Base-by-base conservation (phyloP, 192 early-diverging fungal species). In the Podila minutissima region DNA sequence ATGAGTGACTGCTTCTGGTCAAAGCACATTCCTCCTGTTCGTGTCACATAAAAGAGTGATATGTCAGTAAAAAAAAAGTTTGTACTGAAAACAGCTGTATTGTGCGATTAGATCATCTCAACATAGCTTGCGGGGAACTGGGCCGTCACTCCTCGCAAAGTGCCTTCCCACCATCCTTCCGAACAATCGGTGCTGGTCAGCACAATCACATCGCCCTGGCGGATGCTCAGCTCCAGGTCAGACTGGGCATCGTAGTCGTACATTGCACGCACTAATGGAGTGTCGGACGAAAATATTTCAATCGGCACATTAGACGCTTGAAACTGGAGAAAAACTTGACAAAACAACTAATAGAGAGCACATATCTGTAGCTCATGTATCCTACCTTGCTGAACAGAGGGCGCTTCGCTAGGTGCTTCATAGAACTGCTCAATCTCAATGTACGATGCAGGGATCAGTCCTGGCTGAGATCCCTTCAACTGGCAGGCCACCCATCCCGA, bases 151-250 rank as follows among this genome's bases (percentile, higher is more conserved):
- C 87, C 87, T 67, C 48, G 26, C 50, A 37, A 37, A 64, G 50
- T 85, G 88, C 89, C 89, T 82, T 90, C 83, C 87, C 87, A 90
- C 89, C 89, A 90, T 3, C 88, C 88, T 26, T 82, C 79, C 22
- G 74, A 87, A 53, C 86, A 84, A 61, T 87, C 85, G 29, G 74
- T 83, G 33, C 83, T 86, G 5, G 82, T 87, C 7, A 90, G 73
- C 4, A 74, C 41, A 55, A 90, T 85, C 4, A 71, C 66, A 32
- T 90, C 89, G 0, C 84, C 84, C 71, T 85, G 69, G 19, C 63
- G 82, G 38, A 90, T 77, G 11, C 84, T 75, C 13, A 90, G 69
- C 59, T 90, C 89, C 32, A 88, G 84, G 38, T 71, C 74, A n/a
- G 82, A 83, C 50, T 84, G 85, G 13, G 82, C 88, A 60, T 85